Base-by-base conservation (phyloP, 208 protist species). In the Leishmania braziliensis region DNA sequence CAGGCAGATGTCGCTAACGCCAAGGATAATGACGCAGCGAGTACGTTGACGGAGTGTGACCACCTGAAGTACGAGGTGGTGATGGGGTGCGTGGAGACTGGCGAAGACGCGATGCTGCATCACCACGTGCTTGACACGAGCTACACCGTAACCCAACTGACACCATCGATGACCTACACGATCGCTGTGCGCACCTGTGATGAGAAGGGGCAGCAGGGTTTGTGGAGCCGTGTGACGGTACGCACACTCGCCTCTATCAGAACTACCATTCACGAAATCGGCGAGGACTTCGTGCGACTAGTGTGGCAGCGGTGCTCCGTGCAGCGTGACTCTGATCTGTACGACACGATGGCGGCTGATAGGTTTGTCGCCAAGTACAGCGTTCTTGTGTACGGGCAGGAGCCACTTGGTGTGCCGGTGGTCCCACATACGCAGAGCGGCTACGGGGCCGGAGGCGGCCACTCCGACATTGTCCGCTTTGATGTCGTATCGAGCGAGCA, bases 61-160 rank as follows among this genome's bases (percentile, higher is more conserved):
- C 87, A 88, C 70, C 84, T 97, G 33, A 97, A 96, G 88, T 98
- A 98, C 88, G 96, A 98, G 75, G 84, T 98, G 33, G 88, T 97
- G 26, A 91, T 98, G 43, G 92, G 90, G 54, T 97, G 90, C 82
- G 63, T 95, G 33, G 87, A 95, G 78, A 96, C 89, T 36, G 89
- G 90, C n/a, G 91, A 98, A 73, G 90, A 97, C 78, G 63, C 75
- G 16, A 79, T 98, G 56, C 81, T 97, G 48, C 92, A 96, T 66
- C 83, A 84, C 26, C 89, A 97, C 72, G 90, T 98, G 58, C 82
- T 97, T 33, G 88, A 96, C 60, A 97, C 90, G 9, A 95, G 82
- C 79, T 98, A 95, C 88, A 93, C 84, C n/a, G 92, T 98, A 77
- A 93, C 89, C 1, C 92, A 97, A 78, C 85, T 98, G 75, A 87